Evolutionary conservation across 1,139 yeast species (phyloP), one percentile per base, ranked within the genome.

Genomic region (Geotrichum histeridarum): DNA sequence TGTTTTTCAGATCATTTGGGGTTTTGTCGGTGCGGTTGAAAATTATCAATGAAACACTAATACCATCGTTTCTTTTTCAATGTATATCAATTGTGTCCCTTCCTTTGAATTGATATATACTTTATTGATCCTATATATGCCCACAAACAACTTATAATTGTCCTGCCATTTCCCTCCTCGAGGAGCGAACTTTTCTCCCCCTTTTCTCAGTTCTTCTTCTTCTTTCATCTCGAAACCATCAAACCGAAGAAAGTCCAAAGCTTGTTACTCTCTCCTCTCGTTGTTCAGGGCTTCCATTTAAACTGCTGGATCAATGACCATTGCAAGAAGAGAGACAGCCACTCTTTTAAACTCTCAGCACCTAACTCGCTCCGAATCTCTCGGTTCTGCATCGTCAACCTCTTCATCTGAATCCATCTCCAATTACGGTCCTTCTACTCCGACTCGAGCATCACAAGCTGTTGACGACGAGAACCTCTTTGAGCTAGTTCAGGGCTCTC

Each of bases 181-280:
- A 22, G 5, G 27, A 22, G 27, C 5, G 3, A 22, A 3, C 27
- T 22, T 22, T 22, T 22, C 27, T 22, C 43, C 15, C 27, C 43
- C 15, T 39, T 15, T 39, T 39, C 43, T 17, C 15, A 11, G 3
- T 17, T 17, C 12, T 15, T 3, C 27, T 43, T 43, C 27, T 4
- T 32, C n/a, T n/a, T n/a, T n/a, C n/a, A n/a, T 32, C 8, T 43
- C 18, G 11, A 12, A 17, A 12, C 22, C 7, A 12, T 38, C 22
- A 14, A 14, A 14, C 2, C 15, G 11, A 12, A 12, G 11, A 38
- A 8, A 14, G 2, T 15, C 7, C 22, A n/a, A n/a, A n/a, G n/a
- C n/a, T n/a, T n/a, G n/a, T n/a, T n/a, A n/a, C 48, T 44, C 14
- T 35, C 32, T 15, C 48, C n/a, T 45, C 48, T 43, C 30, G 32